Base-by-base conservation (phyloP, 2,329 filamentous ascomycete genomes). In the Fusarium burgessii region DNA sequence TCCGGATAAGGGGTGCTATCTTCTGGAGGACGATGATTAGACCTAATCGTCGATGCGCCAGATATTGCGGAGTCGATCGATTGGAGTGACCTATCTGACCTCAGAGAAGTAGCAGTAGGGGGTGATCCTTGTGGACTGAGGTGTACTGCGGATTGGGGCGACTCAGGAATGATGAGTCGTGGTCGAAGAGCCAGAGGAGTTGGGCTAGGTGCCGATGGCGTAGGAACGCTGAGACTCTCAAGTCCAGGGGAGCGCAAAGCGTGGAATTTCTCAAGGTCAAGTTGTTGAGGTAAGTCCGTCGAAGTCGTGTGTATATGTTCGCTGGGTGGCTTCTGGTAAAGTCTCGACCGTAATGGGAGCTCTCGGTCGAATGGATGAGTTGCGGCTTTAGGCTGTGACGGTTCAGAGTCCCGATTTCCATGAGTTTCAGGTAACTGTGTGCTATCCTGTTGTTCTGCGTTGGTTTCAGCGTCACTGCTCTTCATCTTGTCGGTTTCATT, bases 141-240 rank as follows among this genome's bases (percentile, higher is more conserved):
- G 11, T 71, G 51, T 27, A 32, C 17, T 32, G 46, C 27, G 35
- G 32, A 47, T 25, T 17, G 52, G n/a, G 74, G 68, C 3, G 74
- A 74, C 14, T 77, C 65, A 1, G 78, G 74, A 29, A 78, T 77
- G 58, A 74, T 65, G 3, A 81, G 56, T 14, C 73, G 74, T 0
- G 81, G 80, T 3, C 80, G 73, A 17, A 77, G 8, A 0, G 77
- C 61, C 25, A 73, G 45, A 0, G 80, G 78, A 0, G 79, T 81
- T 6, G 80, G 78, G 18, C 78, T 81, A 0, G 80, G 79, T 4
- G 77, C 78, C 0, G 80, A 80, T 0, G 81, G 80, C 0, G 79
- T 81, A 0, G 75, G 75, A 6, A 81, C 51, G 2, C 65, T 55
- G 20, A 62, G 20, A 14, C 23, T 62, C 0, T 58, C 42, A 2